A percentile compares a stretch with the other conserved stretches of the same genome.
Conservation (phyloP, 2,329 filamentous ascomycete genomes). For the Talaromyces sp. region DNA sequence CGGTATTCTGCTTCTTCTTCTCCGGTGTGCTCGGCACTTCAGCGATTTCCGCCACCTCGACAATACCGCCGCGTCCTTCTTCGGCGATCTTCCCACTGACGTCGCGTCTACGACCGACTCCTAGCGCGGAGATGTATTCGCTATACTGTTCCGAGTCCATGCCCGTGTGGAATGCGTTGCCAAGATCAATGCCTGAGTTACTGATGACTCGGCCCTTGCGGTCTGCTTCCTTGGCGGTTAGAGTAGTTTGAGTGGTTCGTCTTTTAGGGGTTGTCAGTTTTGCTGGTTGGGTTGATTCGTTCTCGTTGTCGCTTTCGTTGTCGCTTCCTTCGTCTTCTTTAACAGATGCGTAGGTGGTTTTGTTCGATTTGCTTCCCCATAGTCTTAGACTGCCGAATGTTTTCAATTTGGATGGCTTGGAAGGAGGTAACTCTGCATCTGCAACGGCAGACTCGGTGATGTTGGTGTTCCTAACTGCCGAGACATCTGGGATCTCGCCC, state of each 20-base stretch:
- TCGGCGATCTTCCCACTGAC: constrained; percentile 50
- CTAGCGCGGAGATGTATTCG: constrained; percentile 44
- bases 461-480: constrained; percentile 25
- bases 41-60: constrained; percentile 20
- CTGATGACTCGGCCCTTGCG: constrained; percentile 47
- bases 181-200: constrained; percentile 43
- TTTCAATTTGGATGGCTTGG: constrained; percentile 26
- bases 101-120: constrained; percentile 45
- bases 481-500: constrained; percentile 37
- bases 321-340: constrained; percentile 27
- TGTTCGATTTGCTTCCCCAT: constrained; percentile 35
- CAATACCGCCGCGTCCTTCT: constrained; percentile 41
- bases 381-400: constrained; percentile 29
- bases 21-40: constrained; percentile 14
- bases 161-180: constrained; percentile 26
- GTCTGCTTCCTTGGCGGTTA: constrained; percentile 30
- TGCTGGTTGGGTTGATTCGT: constrained; percentile 8
- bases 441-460: background rate
- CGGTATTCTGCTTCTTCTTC: constrained; percentile 22
- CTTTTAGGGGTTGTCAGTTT: constrained; percentile 14
- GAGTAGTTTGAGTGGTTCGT: constrained; percentile 6
- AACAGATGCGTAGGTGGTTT: constrained; percentile 37
- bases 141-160: constrained; percentile 39
- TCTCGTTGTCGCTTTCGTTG: constrained; percentile 26
- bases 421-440: background rate